Evolutionary conservation across 2,329 filamentous ascomycete species (phyloP), one percentile per base, ranked within the genome.

Genomic region (Davidsoniella australis): DNA sequence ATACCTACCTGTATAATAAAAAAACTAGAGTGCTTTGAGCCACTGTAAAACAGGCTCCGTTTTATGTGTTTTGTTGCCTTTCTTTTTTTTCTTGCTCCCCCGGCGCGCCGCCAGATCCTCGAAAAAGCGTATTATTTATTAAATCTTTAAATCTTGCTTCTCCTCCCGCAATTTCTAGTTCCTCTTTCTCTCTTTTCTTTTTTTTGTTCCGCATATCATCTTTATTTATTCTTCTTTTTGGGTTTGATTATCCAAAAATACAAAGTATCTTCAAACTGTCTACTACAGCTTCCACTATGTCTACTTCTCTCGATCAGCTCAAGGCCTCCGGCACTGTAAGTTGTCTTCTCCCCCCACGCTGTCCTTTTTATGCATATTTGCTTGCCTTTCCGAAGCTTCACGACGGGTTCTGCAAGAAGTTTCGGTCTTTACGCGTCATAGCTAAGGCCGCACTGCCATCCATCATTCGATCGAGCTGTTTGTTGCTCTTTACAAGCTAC

Each of bases 291-390:
- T 39, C 9, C 53, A 57, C 57, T 68, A 95, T 95, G 88, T 69
- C 85, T 68, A 82, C 72, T 68, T 85, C 88, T 68, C 83, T 98
- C 61, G 91, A 96, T 61, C 88, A 96, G 73, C 79, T 98, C 67
- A 98, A 98, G 78, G 80, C 85, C 73, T 69, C 82, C 65, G 91
- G 91, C 81, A 98, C 91, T 63, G 87, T 94, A 76, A 69, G 85
- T 84, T 33, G 51, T 54, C 55, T 58, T 55, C 60, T 5, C 36
- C 29, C 38, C 36, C 36, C 49, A 40, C 43, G 23, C 37, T 17
- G 24, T 23, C 20, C 4, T 23, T 44, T 49, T 53, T 56, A 56
- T 55, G 29, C 29, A 33, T 33, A 33, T 33, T 33, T 33, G 29
- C 29, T 12, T 33, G 29, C 29, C 29, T 33, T 12, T 4, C 8